phyloP scores from a whole-genome alignment of 2,329 filamentous ascomycete species.

The Aspergillus oerlinghausenensis region DNA sequence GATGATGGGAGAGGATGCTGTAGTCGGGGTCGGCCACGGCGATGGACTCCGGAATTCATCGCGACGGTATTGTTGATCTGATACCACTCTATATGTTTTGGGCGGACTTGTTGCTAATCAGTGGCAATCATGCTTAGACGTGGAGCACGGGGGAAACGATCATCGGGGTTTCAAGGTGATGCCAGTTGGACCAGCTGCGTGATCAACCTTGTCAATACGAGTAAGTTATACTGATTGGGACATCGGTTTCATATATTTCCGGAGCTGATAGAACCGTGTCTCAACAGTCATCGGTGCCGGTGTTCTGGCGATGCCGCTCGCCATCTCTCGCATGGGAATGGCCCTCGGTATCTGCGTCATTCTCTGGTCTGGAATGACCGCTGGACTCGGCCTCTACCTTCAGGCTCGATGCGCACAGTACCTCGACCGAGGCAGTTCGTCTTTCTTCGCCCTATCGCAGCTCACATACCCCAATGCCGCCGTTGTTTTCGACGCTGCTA shows the following conservation, averaged over 20 bases:
- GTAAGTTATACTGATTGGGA: constrained; percentile 42
- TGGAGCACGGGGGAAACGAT: constrained; percentile 59
- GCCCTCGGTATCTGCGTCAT: constrained; percentile 78
- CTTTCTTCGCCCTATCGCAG: constrained; percentile 95
- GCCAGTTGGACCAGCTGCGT: constrained; percentile 88
- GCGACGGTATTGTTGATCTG: constrained; percentile 25
- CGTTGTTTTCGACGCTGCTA: constrained; percentile 90
- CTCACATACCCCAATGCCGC: constrained; percentile 95
- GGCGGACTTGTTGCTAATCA: constrained; percentile 6
- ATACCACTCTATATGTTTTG: background rate
- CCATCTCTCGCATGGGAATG: constrained; percentile 93
- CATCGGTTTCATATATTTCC: background rate
- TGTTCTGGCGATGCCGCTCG: constrained; percentile 91
- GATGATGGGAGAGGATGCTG: constrained; percentile 32
- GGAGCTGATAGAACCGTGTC: constrained; percentile 8
- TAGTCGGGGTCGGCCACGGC: constrained; percentile 22
- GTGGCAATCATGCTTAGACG: constrained; percentile 19
- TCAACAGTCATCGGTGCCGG: constrained; percentile 80
- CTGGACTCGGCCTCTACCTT: constrained; percentile 90
- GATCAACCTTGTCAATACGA: constrained; percentile 94
- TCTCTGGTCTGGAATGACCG: constrained; percentile 82
- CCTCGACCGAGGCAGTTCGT: constrained; percentile 79
- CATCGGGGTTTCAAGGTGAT: constrained; percentile 63
- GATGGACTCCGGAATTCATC: constrained; percentile 20
- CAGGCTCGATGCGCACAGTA: constrained; percentile 92